Evolutionary conservation across 768 basidiomycete genomes (phyloP).

Genomic region (Boletus tylopilopsis): DNA sequence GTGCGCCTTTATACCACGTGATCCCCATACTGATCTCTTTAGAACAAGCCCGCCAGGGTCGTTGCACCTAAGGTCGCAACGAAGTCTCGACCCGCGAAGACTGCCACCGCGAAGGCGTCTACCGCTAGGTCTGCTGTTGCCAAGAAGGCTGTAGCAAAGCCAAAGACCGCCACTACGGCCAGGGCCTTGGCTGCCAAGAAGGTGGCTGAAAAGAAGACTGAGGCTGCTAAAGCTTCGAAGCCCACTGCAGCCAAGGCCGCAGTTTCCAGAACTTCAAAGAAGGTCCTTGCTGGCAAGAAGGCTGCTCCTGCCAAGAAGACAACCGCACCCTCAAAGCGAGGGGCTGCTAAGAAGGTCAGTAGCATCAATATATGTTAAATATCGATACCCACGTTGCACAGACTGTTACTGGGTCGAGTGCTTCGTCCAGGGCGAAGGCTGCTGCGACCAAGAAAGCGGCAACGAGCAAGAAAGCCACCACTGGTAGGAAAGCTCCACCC

Average conservation of each 20-base stretch:
- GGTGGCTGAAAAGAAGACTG: conserved; percentile 30
- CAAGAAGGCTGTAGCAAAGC: conserved; percentile 34
- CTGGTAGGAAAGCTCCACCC: conserved; percentile 21
- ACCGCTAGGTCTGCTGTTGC: conserved; percentile 20
- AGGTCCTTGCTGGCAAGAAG: conserved; percentile 32
- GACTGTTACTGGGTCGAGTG: conserved; percentile 49
- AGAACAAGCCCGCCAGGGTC: conserved; percentile 34
- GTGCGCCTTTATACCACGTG: conserved; percentile 27
- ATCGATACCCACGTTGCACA: conserved; percentile 22
- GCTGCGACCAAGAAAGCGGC: conserved; percentile 34
- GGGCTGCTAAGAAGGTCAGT: conserved; percentile 60
- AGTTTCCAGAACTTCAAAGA: conserved; percentile 28
- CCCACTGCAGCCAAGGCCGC: conserved; percentile 13
- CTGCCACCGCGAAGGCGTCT: conserved; percentile 25
- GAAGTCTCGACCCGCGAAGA: conserved; percentile 27
- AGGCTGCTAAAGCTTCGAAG: conserved; percentile 35
- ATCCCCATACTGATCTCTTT: conserved; percentile 10
- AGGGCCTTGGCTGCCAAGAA: conserved; percentile 41
- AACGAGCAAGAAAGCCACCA: conserved; percentile 26
- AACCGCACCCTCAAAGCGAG: conserved; percentile 42
- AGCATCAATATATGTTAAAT: neutral
- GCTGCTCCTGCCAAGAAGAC: conserved; percentile 38
- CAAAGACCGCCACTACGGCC: conserved; percentile 28
- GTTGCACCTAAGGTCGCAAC: conserved; percentile 22
- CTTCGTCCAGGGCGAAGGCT: conserved; percentile 33